These are phyloP conservation scores for Thinopyrum obtusiflorum DNA, from an alignment of 202 grass and related monocot genomes.

Conservation along the genomic window DNA sequence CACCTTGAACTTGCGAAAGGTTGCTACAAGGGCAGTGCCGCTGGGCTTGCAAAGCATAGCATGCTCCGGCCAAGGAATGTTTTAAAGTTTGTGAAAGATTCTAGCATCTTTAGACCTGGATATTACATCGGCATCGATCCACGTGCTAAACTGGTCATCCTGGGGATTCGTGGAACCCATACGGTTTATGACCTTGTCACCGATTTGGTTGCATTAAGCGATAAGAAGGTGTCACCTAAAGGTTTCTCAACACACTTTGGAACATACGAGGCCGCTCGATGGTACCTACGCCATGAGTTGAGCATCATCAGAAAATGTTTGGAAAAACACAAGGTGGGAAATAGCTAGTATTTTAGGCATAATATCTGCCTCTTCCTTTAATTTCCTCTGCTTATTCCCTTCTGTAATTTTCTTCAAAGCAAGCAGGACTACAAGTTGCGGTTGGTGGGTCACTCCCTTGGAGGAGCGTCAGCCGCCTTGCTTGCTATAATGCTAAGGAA, in stretches of 20 bases:
- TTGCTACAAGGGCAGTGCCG: constrained; percentile 70
- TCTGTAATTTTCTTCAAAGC: background rate
- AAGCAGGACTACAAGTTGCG: constrained; percentile 77
- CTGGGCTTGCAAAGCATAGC: constrained; percentile 65
- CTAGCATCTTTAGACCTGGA: constrained; percentile 82
- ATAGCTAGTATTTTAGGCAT: background rate
- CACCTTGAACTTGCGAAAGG: constrained; percentile 86
- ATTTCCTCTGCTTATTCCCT: background rate
- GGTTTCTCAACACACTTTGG: constrained; percentile 91
- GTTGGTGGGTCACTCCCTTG: constrained; percentile 88
- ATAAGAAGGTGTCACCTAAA: constrained; percentile 76
- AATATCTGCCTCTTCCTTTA: background rate
- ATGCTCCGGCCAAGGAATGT: constrained; percentile 94
- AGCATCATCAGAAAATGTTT: constrained; percentile 68
- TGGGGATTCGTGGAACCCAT: constrained; percentile 94
- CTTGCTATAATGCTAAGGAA: constrained; percentile 88
- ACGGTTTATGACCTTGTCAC: constrained; percentile 86
- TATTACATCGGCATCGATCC: constrained; percentile 82
- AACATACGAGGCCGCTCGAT: constrained; percentile 85
- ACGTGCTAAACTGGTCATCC: constrained; percentile 68
- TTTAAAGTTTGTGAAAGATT: constrained; percentile 82
- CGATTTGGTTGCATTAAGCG: constrained; percentile 72
- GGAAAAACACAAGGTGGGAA: constrained; percentile 70
- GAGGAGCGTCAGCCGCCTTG: constrained; percentile 75
- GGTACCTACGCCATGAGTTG: constrained; percentile 85